Base-by-base conservation (phyloP, 2,329 filamentous ascomycete genomes). In the Stemphylium lycopersici region DNA sequence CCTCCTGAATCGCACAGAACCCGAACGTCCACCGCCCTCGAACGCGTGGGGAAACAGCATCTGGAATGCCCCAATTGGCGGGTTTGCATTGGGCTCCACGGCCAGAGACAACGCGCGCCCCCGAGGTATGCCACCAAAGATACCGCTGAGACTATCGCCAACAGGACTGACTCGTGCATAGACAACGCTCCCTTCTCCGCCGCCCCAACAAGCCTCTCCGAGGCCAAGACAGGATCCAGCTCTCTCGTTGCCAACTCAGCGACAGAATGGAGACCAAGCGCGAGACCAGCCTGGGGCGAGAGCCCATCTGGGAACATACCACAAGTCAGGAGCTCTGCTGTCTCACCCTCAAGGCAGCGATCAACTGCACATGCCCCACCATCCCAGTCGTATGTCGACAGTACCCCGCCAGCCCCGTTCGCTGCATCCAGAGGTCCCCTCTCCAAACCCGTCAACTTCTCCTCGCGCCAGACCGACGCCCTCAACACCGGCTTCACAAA, bases 161-260 rank as follows among this genome's bases (percentile, higher is more conserved):
- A 33, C 31, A 15, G 4, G 7, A 48, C 68, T 73, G 24, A 72
- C 59, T 26, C 10, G 3, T 18, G 20, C 29, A 39, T 47, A 76
- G 74, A 76, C 43, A 71, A 65, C 41, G 61, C 63, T 45, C 60
- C 65, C 33, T 66, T 68, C 36, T 58, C 64, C 10, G 56, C 63
- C 36, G 56, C 65, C 5, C 46, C 59, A 12, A 44, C 59, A 29
- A 75, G 76, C 16, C 65, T 70, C 24, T 59, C 80, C 34, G 82
- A 84, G 62, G 81, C 78, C 49, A 85, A 87, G 67, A 87, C 85
- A 3, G 89, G 89, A 43, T 90, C 89, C 5, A 83, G 86, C 56
- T 89, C 88, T 54, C 79, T 92, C 34, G 81, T 90, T 55, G 81
- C 85, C 39, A 84, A 86, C 37, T 90, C 89, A 8, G 87, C 91